Conservation (phyloP, 139 green algal species). For the Cymbomonas tetramitiformis region DNA sequence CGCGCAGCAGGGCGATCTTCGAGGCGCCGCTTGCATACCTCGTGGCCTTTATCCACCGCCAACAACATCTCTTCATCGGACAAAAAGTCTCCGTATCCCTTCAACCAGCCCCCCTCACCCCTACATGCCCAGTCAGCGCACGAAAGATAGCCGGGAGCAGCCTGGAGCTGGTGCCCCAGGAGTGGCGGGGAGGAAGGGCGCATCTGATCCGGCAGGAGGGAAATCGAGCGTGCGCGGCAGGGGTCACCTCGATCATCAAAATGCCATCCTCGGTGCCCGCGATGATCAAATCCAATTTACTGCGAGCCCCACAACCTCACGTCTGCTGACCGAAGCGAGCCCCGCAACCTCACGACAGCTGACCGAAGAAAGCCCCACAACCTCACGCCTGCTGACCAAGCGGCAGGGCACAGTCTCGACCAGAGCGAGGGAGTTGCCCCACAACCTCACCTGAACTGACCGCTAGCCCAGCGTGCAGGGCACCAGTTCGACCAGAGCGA, state of each 20-base stretch:
- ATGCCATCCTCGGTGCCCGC: conserved; percentile 76
- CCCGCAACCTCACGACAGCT: too few species aligned
- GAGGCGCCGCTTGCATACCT: neutral
- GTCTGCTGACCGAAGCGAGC: too few species aligned
- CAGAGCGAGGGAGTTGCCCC: too few species aligned
- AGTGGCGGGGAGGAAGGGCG: neutral
- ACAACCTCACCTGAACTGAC: too few species aligned
- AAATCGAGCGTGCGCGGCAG: neutral
- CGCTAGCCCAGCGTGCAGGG: too few species aligned
- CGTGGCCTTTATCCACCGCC: conserved; percentile 32
- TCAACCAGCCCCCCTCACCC: neutral
- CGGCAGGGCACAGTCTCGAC: too few species aligned
- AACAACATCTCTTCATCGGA: conserved; percentile 73
- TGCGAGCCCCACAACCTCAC: too few species aligned
- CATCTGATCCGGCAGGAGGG: neutral
- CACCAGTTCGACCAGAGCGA: too few species aligned
- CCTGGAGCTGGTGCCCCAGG: too few species aligned
- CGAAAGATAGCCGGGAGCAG: neutral
- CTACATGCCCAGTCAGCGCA: neutral
- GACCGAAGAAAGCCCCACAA: too few species aligned
- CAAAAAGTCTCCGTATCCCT: conserved; percentile 81
- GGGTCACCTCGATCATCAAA: conserved; percentile 84
- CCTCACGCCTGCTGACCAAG: too few species aligned
- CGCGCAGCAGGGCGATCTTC: conserved; percentile 4
- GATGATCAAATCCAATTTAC: conserved; percentile 73